These are phyloP conservation scores for Aurantiochytrium sp. DNA, from an alignment of 108 stramenopile genomes.

Conservation along the genomic window DNA sequence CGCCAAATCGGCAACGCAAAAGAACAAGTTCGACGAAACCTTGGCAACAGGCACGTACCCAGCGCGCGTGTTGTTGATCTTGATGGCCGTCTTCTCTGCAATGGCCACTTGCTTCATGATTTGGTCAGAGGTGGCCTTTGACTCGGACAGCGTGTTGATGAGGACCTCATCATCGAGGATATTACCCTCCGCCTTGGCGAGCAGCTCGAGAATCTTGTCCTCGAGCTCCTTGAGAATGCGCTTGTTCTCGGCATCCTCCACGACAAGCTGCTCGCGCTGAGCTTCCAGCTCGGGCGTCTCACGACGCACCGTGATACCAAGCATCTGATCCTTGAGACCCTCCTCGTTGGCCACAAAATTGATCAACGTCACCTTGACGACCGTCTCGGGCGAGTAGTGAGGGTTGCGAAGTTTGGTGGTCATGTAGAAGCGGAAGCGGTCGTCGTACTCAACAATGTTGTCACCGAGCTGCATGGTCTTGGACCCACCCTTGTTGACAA, in stretches of 20 bases:
- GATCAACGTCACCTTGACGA: slow-evolving; percentile 47
- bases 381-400: slow-evolving; percentile 55
- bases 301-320: slow-evolving; percentile 44
- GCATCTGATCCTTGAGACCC: slow-evolving; percentile 59
- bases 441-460: slow-evolving; percentile 51
- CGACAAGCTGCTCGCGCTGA: slow-evolving; percentile 43
- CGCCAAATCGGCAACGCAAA: slow-evolving; percentile 52
- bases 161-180: slow-evolving; percentile 59
- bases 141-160: slow-evolving; percentile 50
- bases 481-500: slow-evolving; percentile 39
- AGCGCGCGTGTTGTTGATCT: slow-evolving; percentile 36
- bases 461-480: slow-evolving; percentile 48
- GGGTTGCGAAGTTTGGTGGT: slow-evolving; percentile 54
- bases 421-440: slow-evolving; percentile 48
- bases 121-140: slow-evolving; percentile 44
- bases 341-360: slow-evolving; percentile 59
- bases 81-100: slow-evolving; percentile 40
- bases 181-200: slow-evolving; percentile 52
- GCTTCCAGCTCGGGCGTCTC: slow-evolving; percentile 46
- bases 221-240: slow-evolving; percentile 48
- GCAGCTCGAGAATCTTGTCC: slow-evolving; percentile 51
- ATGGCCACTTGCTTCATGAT: slow-evolving; percentile 51
- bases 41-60: slow-evolving; percentile 54
- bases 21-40: slow-evolving; percentile 55
- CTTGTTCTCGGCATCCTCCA: slow-evolving; percentile 55